Evolutionary conservation across 257 asterid species (phyloP).

Genomic region (Plantago elongata): DNA sequence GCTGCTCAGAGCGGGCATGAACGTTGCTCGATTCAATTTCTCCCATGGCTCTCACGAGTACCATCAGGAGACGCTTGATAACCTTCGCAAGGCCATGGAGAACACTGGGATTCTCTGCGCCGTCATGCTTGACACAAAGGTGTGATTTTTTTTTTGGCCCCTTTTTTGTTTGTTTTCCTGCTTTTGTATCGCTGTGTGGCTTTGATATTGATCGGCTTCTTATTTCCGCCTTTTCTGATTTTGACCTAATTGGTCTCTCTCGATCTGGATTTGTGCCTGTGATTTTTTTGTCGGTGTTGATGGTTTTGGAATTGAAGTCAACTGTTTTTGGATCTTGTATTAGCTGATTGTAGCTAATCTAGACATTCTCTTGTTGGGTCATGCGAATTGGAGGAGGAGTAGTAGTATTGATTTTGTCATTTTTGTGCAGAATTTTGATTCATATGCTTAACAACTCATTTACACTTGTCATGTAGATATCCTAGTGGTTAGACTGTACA

Average conservation of each 20-base stretch:
- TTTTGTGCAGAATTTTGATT: too few relatives aligned
- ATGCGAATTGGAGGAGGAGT: too few relatives aligned
- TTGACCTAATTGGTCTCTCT: too few relatives aligned
- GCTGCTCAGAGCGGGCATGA: constrained; percentile 68
- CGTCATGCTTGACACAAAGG: constrained; percentile 78
- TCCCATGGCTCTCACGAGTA: constrained; percentile 71
- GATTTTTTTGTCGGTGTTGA: not conserved
- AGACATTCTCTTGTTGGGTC: too few relatives aligned
- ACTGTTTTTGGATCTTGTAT: too few relatives aligned
- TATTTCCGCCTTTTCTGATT: not conserved
- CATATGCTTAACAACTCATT: too few relatives aligned
- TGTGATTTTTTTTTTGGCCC: constrained; percentile 4
- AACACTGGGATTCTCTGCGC: constrained; percentile 73
- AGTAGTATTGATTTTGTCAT: too few relatives aligned
- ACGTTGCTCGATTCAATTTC: constrained; percentile 71
- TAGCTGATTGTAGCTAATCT: not conserved
- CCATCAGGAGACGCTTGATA: constrained; percentile 74
- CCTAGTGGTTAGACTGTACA: too few relatives aligned
- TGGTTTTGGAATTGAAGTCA: not conserved
- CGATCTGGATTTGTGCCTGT: not conserved
- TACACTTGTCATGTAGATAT: not conserved
- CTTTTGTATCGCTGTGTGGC: not conserved
- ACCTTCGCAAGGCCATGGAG: constrained; percentile 62
- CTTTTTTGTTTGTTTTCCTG: not conserved
- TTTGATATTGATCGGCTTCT: not conserved